Conservation (phyloP, 2,329 filamentous ascomycete species). For the Laburnicola sp. region DNA sequence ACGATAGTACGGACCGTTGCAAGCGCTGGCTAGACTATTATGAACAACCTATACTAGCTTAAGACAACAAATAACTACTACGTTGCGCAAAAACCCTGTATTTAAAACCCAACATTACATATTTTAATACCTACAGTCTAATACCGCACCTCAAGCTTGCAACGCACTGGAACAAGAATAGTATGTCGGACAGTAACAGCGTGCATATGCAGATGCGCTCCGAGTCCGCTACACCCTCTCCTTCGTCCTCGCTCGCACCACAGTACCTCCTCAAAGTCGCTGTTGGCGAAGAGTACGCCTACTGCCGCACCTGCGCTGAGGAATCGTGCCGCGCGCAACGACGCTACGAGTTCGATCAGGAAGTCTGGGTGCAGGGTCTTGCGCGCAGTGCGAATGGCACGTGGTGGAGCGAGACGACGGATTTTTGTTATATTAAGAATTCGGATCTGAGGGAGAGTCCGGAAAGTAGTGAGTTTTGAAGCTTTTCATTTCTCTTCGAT, state of each 20-base stretch:
- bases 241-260: neutral
- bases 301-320: conserved; percentile 26
- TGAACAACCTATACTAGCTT: conserved; percentile 35
- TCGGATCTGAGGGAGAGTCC: conserved; percentile 33
- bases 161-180: conserved; percentile 28
- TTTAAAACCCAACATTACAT: conserved; percentile 26
- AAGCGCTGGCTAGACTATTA: conserved; percentile 28
- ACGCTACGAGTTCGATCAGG: conserved; percentile 27
- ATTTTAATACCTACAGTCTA: conserved; percentile 34
- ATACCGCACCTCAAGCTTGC: conserved; percentile 29
- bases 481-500: neutral
- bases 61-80: conserved; percentile 41
- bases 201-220: neutral
- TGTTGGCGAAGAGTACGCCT: conserved; percentile 33
- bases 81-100: conserved; percentile 30
- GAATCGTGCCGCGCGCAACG: conserved; percentile 18
- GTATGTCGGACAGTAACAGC: conserved; percentile 22
- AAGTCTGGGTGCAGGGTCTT: conserved; percentile 34
- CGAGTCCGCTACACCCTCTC: neutral
- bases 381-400: conserved; percentile 17
- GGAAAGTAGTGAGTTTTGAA: conserved; percentile 22
- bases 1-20: too few relatives aligned
- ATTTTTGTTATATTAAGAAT: conserved; percentile 36
- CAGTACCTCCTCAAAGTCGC: conserved; percentile 36
- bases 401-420: conserved; percentile 33